Base-by-base conservation (phyloP, 2,329 filamentous ascomycete genomes). In the Rosellinia necatrix region DNA sequence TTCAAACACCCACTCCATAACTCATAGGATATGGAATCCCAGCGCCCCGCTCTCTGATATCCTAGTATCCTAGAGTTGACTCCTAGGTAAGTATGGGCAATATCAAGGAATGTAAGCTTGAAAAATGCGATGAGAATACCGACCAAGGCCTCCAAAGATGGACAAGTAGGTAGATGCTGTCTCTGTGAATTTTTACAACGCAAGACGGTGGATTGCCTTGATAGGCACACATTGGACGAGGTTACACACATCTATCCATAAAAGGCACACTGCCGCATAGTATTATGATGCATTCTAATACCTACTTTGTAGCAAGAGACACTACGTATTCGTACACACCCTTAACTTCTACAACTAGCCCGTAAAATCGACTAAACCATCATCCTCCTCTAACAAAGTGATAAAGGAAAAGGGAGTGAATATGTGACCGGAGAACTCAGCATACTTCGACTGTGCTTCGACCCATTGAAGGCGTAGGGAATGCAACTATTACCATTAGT, bases 361-460 rank as follows among this genome's bases (percentile, higher is more conserved):
- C 29, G 62, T 65, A 53, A 75, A 75, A 53, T 75, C 74, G 24
- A 70, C 69, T 48, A 73, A 66, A 5, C 65, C 67, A 51, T 77
- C 75, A 40, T 91, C 88, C 67, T 91, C 88, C 71, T 92, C 89
- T 59, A 92, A 74, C 68, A 92, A 76, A 10, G 82, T 78, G 75
- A 86, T 83, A 72, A 92, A 92, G 66, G 86, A 90, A 71, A 92
- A 91, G 17, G 89, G 89, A 70, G 87, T 80, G 70, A 92, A 92
- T n/a, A 88, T 78, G 63, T 89, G 77, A 52, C 89, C 89, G 59
- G 91, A 88, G 59, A 89, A 89, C 64, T 91, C 83, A 75, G 91
- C 91, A 77, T 91, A 89, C 75, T 92, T 91, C 74, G 88, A 91
- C 86, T 92, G 91, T 19, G 89, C 88, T 72, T 92, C 89, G 56